Conservation (phyloP, 305 asterid species). For the Nicotiana rustica region DNA sequence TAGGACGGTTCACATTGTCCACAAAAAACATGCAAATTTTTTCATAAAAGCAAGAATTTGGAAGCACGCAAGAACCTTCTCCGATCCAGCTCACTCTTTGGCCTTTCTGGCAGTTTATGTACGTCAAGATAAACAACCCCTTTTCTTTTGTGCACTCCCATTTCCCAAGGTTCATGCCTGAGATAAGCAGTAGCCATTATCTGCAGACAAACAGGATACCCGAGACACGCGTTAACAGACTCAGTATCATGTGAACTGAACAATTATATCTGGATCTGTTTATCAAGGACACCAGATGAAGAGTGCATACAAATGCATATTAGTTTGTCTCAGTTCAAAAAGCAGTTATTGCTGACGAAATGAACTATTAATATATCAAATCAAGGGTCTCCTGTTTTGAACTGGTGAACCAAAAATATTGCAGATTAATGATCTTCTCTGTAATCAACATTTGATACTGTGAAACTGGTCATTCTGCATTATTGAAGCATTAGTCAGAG, state of each 20-base stretch:
- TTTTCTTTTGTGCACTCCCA: slow-evolving; percentile 98
- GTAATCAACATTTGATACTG: not conserved
- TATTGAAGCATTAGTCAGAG: not conserved
- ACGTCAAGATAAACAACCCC: slow-evolving; percentile 94
- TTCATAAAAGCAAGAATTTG: slow-evolving; percentile 1
- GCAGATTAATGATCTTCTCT: slow-evolving; percentile 12
- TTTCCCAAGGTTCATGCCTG: slow-evolving; percentile 98
- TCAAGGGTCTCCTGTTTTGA: not conserved
- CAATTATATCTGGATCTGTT: slow-evolving; percentile 20
- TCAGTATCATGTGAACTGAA: slow-evolving; percentile 17
- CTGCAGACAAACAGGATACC: slow-evolving; percentile 51
- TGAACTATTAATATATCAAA: not conserved
- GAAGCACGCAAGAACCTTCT: slow-evolving; percentile 64
- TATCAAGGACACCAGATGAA: slow-evolving; percentile 24
- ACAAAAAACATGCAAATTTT: not conserved
- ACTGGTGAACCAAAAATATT: not conserved
- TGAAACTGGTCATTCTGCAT: slow-evolving; percentile 16
- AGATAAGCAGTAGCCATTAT: slow-evolving; percentile 94
- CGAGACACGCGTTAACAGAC: not conserved
- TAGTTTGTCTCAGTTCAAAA: slow-evolving; percentile 15
- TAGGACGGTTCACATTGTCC: not conserved
- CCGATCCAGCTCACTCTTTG: slow-evolving; percentile 83
- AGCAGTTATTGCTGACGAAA: not conserved
- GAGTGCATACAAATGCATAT: not conserved
- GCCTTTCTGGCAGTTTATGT: slow-evolving; percentile 94